These are phyloP conservation scores for Anethum foeniculum DNA, from an alignment of 140 eudicot genomes.

Conservation along the genomic window DNA sequence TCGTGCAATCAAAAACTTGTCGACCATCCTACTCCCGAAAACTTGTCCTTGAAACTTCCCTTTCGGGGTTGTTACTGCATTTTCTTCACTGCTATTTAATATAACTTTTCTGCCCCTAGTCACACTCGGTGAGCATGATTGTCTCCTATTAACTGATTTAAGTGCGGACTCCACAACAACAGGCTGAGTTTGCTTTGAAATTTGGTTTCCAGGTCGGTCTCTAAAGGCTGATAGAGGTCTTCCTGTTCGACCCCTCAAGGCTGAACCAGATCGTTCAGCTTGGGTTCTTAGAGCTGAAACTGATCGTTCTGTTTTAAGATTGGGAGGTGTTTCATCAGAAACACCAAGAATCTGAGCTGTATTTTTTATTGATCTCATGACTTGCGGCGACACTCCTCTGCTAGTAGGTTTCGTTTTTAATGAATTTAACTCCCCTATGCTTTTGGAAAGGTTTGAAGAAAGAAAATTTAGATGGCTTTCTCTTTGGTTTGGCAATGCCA, in stretches of 20 bases:
- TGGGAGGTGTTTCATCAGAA: slow-evolving; percentile 51
- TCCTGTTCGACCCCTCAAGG: slow-evolving; percentile 39
- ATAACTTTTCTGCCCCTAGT: slow-evolving; percentile 49
- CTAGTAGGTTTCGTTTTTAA: slow-evolving; percentile 29
- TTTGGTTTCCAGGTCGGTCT: slow-evolving; percentile 23
- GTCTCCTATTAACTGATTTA: slow-evolving; percentile 27
- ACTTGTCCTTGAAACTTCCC: slow-evolving; percentile 29
- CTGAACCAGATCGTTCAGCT: slow-evolving; percentile 35
- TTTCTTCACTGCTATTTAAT: slow-evolving; percentile 22
- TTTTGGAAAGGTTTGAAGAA: background rate
- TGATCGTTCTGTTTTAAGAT: slow-evolving; percentile 47
- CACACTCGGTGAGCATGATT: slow-evolving; percentile 63
- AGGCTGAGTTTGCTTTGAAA: background rate
- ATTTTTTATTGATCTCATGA: slow-evolving; percentile 22
- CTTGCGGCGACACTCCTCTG: slow-evolving; percentile 49
- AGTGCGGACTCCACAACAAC: slow-evolving; percentile 3
- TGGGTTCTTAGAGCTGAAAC: slow-evolving; percentile 44
- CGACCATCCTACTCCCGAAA: slow-evolving; percentile 71
- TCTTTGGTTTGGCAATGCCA: slow-evolving; percentile 20
- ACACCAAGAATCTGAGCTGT: slow-evolving; percentile 30
- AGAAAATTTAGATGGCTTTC: slow-evolving; percentile 18
- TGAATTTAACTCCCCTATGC: slow-evolving; percentile 19
- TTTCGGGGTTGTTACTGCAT: background rate
- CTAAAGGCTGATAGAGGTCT: slow-evolving; percentile 45
- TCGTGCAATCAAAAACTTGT: slow-evolving; percentile 64